These are phyloP conservation scores for Aspergillus vadensis DNA, from an alignment of 2,329 filamentous ascomycete genomes.

Conservation along the genomic window DNA sequence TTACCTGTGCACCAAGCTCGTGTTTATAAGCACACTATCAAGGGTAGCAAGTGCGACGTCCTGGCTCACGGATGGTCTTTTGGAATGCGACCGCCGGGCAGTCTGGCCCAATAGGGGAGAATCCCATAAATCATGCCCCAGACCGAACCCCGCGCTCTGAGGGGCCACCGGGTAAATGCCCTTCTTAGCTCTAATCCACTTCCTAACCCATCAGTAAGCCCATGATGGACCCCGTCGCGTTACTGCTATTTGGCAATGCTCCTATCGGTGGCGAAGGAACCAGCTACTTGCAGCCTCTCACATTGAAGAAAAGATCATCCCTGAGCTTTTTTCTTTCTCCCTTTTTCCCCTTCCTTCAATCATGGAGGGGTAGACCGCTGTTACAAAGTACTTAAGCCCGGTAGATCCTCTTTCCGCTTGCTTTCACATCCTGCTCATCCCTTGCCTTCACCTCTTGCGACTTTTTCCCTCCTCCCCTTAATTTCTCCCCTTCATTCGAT, in stretches of 20 bases:
- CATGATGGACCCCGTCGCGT: background rate
- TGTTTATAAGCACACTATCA: background rate
- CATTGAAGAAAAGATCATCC: background rate
- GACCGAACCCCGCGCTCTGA: background rate
- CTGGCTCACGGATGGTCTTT: background rate
- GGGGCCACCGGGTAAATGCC: slow-evolving; percentile 6
- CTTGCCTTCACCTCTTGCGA: slow-evolving; percentile 8
- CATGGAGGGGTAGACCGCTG: background rate
- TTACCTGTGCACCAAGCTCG: background rate
- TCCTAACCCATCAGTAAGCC: background rate
- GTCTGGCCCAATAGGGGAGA: background rate
- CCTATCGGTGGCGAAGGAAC: background rate
- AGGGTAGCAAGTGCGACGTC: background rate
- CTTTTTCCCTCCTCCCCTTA: slow-evolving; percentile 4
- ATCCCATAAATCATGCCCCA: background rate
- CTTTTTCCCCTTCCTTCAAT: background rate
- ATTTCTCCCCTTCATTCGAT: slow-evolving; percentile 3
- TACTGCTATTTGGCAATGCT: background rate
- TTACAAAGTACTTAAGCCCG: background rate
- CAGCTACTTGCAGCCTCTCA: background rate
- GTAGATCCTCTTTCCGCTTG: slow-evolving; percentile 11
- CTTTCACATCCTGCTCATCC: slow-evolving; percentile 14
- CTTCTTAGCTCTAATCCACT: background rate
- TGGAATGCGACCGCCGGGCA: background rate
- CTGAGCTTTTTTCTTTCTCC: background rate